Percentiles rank a stretch among this genome's conserved stretches.
These are phyloP conservation scores for Cadophora sp. DNA, from an alignment of 2,329 filamentous ascomycete species.

Conservation along the genomic window DNA sequence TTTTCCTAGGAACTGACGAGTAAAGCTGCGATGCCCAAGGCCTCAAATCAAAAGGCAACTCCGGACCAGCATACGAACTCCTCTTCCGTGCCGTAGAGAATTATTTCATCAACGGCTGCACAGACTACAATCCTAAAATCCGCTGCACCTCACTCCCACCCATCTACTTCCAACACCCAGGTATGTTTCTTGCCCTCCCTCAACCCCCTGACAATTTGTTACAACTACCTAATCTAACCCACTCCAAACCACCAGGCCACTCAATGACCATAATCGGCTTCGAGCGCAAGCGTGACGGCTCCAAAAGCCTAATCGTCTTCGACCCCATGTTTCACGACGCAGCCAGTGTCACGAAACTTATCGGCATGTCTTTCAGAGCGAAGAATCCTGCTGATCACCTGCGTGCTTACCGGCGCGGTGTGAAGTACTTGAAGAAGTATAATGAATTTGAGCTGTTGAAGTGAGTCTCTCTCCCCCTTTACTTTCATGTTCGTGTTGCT, in stretches of 20 bases:
- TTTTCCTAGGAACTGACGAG: conserved; percentile 14
- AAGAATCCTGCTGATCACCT: conserved; percentile 62
- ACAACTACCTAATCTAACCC: not conserved
- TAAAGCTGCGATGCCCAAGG: conserved; percentile 68
- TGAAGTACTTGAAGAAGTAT: conserved; percentile 71
- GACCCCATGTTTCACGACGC: conserved; percentile 84
- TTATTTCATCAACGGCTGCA: conserved; percentile 72
- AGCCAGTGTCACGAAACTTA: conserved; percentile 64
- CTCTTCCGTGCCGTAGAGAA: conserved; percentile 73
- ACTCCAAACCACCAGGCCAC: conserved; percentile 63
- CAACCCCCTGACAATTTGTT: not conserved
- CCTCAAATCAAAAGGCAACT: conserved; percentile 55
- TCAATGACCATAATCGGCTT: conserved; percentile 90
- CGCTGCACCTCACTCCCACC: conserved; percentile 76
- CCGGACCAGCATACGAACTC: conserved; percentile 44
- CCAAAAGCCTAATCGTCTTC: conserved; percentile 79
- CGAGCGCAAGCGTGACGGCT: conserved; percentile 70
- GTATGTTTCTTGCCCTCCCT: conserved; percentile 47
- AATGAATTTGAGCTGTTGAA: conserved; percentile 81
- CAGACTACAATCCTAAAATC: conserved; percentile 64
- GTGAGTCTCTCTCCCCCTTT: conserved; percentile 53
- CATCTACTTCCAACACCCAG: conserved; percentile 87
- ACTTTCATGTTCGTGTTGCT: not conserved
- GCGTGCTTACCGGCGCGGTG: conserved; percentile 75
- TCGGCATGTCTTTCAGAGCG: conserved; percentile 55